Evolutionary conservation across 192 early-diverging fungal genomes (phyloP).

Genomic region (Rhizophagus prolifer): DNA sequence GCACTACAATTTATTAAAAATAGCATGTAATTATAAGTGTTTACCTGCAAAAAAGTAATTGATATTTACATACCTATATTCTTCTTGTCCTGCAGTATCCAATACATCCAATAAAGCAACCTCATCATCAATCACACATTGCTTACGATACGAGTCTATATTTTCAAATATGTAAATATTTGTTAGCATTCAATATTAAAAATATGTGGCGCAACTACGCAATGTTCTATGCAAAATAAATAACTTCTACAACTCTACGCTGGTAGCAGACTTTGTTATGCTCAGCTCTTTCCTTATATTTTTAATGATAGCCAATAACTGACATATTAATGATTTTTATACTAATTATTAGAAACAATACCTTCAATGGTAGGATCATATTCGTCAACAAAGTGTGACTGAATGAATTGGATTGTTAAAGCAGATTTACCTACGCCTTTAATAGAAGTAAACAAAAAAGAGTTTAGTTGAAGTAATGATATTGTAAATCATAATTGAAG

Average conservation of each 20-base stretch:
- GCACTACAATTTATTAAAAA: constrained; percentile 47
- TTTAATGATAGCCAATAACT: neutral
- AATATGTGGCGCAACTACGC: neutral
- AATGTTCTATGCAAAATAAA: no score
- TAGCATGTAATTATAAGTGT: constrained; percentile 24
- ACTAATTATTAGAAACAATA: constrained; percentile 30
- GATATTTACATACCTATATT: constrained; percentile 66
- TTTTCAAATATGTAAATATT: neutral
- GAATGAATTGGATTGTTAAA: constrained; percentile 80
- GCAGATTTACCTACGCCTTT: constrained; percentile 77
- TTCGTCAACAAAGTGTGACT: constrained; percentile 81
- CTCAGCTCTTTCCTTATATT: neutral
- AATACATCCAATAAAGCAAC: constrained; percentile 89
- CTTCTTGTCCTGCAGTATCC: constrained; percentile 96
- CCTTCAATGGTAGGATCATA: constrained; percentile 98
- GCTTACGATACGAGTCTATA: constrained; percentile 93
- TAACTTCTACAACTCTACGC: neutral
- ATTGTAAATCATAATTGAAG: neutral
- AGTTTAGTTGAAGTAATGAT: neutral
- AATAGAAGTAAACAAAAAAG: neutral
- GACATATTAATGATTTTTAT: neutral
- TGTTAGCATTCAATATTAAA: constrained; percentile 6
- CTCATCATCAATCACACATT: constrained; percentile 88
- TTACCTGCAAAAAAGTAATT: neutral
- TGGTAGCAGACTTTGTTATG: no score